phyloP scores from a whole-genome alignment of 345 rosid species.

The Carallia pectinifolia region DNA sequence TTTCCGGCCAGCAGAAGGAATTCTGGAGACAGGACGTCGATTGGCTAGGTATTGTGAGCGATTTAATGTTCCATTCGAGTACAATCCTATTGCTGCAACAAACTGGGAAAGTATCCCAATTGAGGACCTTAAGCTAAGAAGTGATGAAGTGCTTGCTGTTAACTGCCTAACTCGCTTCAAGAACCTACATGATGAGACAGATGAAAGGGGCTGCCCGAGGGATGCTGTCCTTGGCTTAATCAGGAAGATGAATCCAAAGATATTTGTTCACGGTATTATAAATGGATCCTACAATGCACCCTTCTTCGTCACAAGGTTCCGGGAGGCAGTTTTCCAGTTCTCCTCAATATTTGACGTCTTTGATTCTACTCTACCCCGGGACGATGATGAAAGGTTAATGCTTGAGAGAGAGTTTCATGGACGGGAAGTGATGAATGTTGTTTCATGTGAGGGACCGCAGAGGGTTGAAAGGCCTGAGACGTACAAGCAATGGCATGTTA shows the following conservation, averaged over 20 bases:
- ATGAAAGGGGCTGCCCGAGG: constrained; percentile 59
- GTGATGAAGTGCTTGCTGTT: constrained; percentile 56
- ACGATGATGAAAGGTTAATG: constrained; percentile 64
- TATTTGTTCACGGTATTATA: constrained; percentile 58
- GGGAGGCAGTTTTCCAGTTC: constrained; percentile 92
- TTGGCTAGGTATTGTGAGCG: constrained; percentile 77
- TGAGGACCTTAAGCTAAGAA: constrained; percentile 65
- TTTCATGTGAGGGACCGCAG: constrained; percentile 87
- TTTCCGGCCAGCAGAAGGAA: constrained; percentile 81
- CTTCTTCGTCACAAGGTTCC: constrained; percentile 78
- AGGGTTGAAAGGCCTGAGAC: constrained; percentile 96
- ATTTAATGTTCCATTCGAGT: constrained; percentile 76
- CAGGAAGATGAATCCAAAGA: constrained; percentile 61
- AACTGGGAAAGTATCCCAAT: constrained; percentile 73
- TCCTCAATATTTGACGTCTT: constrained; percentile 87
- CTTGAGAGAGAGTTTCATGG: constrained; percentile 75
- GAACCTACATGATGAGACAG: constrained; percentile 78
- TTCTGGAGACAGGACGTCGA: constrained; percentile 86
- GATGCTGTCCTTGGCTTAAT: constrained; percentile 56
- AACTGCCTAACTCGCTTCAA: constrained; percentile 66
- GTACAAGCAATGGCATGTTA: constrained; percentile 87
- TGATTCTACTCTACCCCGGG: constrained; percentile 72
- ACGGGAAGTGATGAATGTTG: constrained; percentile 75
- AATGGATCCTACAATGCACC: constrained; percentile 86
- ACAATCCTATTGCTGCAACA: constrained; percentile 70